Evolutionary conservation across 2,329 filamentous ascomycete genomes (phyloP), one percentile per base, ranked within the genome.

Genomic region (Venturia nashicola): DNA sequence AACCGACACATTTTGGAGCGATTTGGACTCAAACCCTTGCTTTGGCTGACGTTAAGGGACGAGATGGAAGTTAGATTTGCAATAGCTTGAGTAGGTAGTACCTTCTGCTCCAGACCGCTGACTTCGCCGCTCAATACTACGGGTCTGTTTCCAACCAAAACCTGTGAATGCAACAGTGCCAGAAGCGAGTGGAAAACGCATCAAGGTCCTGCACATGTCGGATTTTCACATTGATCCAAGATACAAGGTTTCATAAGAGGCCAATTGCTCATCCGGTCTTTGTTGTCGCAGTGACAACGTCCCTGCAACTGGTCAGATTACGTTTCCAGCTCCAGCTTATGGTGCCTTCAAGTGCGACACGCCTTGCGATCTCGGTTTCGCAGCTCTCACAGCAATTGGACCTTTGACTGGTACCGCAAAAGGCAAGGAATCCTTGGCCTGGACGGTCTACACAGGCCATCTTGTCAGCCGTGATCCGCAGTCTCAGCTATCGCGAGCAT

Each of bases 31-130:
- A 85, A 67, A 74, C 85, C 1, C 72, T 86, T 40, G 76, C 79
- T 2, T 74, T 79, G 54, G 82, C 81, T 8, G 77, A 85, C 69
- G 75, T 84, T 9, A 72, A 73, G 23, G 82, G 82, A 9, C 73
- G 79, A 2, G 83, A 86, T 69, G 83, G 82, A 5, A 72, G 77
- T 63, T 83, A 82, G 65, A 84, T 86, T 57, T 85, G 83, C 73
- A 77, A 79, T 66, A 77, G 73, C 18, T 67, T 84, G 5, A 78
- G 75, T 62, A 76, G 70, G 75, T 62, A 76, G 70, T 39, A 75
- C 67, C 5, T 83, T 79, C 68, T 85, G 83, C 68, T 70, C 75
- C 0, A 68, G 70, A 14, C 82, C 82, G 6, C 69, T 69, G 0
- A 78, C 80, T 2, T 72, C 72, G 7, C 74, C 77, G 0, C 70